Evolutionary conservation across 1,139 yeast genomes (phyloP).

Genomic region (Debaryomyces singareniensis): DNA sequence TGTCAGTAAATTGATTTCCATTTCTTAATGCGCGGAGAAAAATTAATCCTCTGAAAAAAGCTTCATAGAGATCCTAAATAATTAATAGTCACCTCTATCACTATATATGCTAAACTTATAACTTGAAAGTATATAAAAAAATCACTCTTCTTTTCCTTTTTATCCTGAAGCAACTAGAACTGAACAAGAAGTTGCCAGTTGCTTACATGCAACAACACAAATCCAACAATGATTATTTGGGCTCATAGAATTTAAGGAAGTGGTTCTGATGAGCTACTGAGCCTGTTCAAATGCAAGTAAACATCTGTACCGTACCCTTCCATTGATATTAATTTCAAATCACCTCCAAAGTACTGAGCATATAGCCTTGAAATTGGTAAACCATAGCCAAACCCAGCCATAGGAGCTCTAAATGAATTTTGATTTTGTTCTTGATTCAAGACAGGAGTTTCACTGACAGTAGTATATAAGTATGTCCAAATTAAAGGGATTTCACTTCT

Average conservation of each 20-base stretch:
- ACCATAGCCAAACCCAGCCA: slow-evolving; percentile 95
- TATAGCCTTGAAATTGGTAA: slow-evolving; percentile 80
- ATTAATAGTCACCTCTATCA: too few species aligned
- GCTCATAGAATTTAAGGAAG: slow-evolving; percentile 34
- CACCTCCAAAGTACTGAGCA: slow-evolving; percentile 90
- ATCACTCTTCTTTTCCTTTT: too few species aligned
- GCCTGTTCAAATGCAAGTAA: slow-evolving; percentile 69
- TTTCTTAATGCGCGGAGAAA: not conserved
- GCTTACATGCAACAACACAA: not conserved
- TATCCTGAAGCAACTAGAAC: too few species aligned
- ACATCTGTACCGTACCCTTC: slow-evolving; percentile 96
- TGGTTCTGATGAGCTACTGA: slow-evolving; percentile 42
- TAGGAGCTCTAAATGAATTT: slow-evolving; percentile 73
- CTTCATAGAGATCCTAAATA: too few species aligned
- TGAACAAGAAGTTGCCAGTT: too few species aligned
- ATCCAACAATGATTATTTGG: not conserved
- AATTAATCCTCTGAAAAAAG: not conserved
- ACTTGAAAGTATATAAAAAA: too few species aligned
- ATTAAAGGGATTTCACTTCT: slow-evolving; percentile 77
- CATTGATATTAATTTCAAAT: slow-evolving; percentile 79
- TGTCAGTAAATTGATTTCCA: too few species aligned
- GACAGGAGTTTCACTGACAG: slow-evolving; percentile 70
- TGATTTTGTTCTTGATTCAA: slow-evolving; percentile 53
- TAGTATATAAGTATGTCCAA: slow-evolving; percentile 89
- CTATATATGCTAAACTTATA: too few species aligned